Conservation (phyloP, 352 stramenopile genomes). For the Halophytophthora polymorphica region DNA sequence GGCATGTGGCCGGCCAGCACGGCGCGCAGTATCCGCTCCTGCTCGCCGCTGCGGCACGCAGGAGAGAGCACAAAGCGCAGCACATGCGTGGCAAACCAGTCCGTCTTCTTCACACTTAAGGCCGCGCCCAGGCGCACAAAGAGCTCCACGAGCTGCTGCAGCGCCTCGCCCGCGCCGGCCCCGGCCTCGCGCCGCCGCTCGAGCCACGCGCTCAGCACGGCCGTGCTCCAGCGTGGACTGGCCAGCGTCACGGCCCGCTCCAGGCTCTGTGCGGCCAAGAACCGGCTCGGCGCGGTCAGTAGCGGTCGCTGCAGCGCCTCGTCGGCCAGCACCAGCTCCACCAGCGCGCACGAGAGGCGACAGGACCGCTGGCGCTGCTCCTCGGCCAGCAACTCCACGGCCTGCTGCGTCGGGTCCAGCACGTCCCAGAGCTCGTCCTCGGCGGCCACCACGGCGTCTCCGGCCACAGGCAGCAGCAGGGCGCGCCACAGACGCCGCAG, state of each 20-base stretch:
- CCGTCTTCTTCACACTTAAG: constrained; percentile 61
- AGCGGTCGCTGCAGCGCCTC: constrained; percentile 23
- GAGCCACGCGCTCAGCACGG: constrained; percentile 31
- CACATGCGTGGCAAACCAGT: constrained; percentile 76
- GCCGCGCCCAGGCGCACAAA: constrained; percentile 40
- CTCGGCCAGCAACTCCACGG: constrained; percentile 50
- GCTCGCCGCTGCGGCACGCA: constrained; percentile 24
- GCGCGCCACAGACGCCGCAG: constrained; percentile 43
- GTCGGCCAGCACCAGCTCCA: constrained; percentile 36
- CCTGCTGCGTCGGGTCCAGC: constrained; percentile 39
- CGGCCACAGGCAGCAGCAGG: constrained; percentile 27
- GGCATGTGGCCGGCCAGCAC: constrained; percentile 44
- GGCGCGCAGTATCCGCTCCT: constrained; percentile 21
- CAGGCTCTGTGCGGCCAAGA: constrained; percentile 45
- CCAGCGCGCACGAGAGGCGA: constrained; percentile 39
- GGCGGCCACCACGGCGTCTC: constrained; percentile 6
- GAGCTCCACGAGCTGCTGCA: constrained; percentile 38
- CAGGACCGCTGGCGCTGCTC: constrained; percentile 39
- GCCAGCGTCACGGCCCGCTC: constrained; percentile 44
- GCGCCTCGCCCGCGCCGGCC: constrained; percentile 1
- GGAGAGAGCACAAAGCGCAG: constrained; percentile 47
- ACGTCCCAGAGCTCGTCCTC: constrained; percentile 35
- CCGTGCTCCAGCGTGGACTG: constrained; percentile 34
- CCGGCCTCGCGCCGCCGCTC: constrained; percentile 10
- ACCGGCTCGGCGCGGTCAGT: constrained; percentile 26